phyloP scores from a whole-genome alignment of 495 filamentous ascomycete genomes.

The Daldinia childiae region DNA sequence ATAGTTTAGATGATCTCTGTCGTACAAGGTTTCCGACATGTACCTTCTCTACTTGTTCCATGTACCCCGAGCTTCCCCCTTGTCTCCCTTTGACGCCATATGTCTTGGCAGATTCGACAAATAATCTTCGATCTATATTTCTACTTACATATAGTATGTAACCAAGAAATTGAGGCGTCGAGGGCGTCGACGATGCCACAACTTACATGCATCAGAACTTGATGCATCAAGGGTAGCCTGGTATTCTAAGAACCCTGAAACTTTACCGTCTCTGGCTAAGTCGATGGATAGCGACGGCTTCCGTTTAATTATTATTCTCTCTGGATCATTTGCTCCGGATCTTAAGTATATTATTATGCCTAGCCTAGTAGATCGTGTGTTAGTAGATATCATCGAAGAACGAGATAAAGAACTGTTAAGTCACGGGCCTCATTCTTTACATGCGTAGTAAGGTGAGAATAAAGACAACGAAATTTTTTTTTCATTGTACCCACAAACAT shows the following conservation, averaged over 20 bases:
- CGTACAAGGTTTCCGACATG: conserved; percentile 32
- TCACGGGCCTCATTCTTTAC: neutral
- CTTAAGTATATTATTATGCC: neutral
- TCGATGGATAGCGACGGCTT: neutral
- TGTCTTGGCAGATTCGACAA: conserved; percentile 22
- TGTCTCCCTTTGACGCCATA: conserved; percentile 17
- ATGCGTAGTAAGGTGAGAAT: neutral
- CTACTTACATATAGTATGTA: no score
- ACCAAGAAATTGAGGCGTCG: conserved; percentile 13
- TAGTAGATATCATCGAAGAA: neutral
- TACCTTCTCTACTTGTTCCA: conserved; percentile 30
- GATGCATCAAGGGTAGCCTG: conserved; percentile 29
- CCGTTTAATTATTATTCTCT: neutral
- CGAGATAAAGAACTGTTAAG: neutral
- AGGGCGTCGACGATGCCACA: neutral
- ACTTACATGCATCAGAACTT: neutral
- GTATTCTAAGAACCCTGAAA: conserved; percentile 4
- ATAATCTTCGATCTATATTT: conserved; percentile 13
- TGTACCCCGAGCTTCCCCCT: conserved; percentile 28
- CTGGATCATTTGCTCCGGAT: neutral
- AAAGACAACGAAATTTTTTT: neutral
- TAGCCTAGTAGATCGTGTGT: neutral
- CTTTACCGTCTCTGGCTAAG: neutral
- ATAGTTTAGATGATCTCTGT: conserved; percentile 20
- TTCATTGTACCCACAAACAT: neutral